Conservation (phyloP, 2,329 filamentous ascomycete species). For the Fusarium coffeatum region DNA sequence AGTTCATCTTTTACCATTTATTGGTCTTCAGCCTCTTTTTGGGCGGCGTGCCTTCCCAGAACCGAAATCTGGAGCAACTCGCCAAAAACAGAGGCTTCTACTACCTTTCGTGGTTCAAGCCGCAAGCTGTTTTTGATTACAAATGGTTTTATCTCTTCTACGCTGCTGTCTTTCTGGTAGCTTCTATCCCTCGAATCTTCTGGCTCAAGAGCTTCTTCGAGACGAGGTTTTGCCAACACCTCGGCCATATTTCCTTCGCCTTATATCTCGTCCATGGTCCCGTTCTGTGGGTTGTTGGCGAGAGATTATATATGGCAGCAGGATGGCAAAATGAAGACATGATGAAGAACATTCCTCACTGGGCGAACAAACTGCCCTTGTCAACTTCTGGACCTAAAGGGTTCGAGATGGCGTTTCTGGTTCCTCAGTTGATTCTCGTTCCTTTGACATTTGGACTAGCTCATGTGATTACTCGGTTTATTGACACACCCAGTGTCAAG, state of each 20-base stretch:
- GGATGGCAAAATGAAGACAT: constrained; percentile 66
- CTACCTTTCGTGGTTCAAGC: constrained; percentile 69
- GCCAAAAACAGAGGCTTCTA: constrained; percentile 69
- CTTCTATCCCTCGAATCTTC: constrained; percentile 66
- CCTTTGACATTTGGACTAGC: constrained; percentile 70
- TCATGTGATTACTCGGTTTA: constrained; percentile 64
- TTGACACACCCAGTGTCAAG: constrained; percentile 71
- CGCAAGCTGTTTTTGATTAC: constrained; percentile 72
- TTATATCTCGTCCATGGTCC: constrained; percentile 75
- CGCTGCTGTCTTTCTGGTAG: constrained; percentile 67
- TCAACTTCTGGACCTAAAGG: constrained; percentile 68
- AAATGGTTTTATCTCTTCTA: constrained; percentile 77
- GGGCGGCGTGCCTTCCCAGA: constrained; percentile 69
- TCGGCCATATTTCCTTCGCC: constrained; percentile 71
- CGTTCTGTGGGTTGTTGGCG: constrained; percentile 68
- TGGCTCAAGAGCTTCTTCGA: constrained; percentile 71
- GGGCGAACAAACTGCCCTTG: constrained; percentile 67
- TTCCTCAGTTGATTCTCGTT: constrained; percentile 69
- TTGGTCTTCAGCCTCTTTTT: constrained; percentile 66
- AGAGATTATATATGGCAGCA: constrained; percentile 71
- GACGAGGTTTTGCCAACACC: constrained; percentile 67
- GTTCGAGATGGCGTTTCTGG: constrained; percentile 68
- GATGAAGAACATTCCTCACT: constrained; percentile 62
- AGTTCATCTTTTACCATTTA: constrained; percentile 63
- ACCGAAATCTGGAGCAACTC: constrained; percentile 60